phyloP scores from a whole-genome alignment of 768 basidiomycete genomes.

The Pilatotrama ljubarskyi region DNA sequence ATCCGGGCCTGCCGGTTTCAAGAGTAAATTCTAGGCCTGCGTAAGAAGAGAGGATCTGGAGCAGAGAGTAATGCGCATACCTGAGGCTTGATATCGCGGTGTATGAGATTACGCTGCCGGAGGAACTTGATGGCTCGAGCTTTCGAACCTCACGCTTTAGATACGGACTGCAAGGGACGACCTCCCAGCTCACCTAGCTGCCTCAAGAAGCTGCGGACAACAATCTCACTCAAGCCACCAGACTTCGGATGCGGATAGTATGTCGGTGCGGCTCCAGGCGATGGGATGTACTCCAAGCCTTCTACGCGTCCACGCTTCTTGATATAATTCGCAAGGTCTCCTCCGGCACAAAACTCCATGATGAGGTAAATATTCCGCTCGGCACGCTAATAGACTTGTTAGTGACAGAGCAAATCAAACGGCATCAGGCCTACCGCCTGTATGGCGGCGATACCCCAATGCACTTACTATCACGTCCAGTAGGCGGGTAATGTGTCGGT shows the following conservation, averaged over 20 bases:
- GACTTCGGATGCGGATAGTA: constrained; percentile 91
- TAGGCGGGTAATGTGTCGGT: constrained; percentile 90
- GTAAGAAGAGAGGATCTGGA: background rate
- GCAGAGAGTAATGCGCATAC: constrained; percentile 33
- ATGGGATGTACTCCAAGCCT: constrained; percentile 78
- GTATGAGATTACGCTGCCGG: constrained; percentile 84
- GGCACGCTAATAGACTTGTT: constrained; percentile 49
- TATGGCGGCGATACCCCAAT: background rate
- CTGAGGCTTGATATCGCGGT: constrained; percentile 98
- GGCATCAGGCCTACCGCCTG: background rate
- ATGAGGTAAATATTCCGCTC: constrained; percentile 88
- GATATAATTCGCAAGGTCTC: constrained; percentile 95
- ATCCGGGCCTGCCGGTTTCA: constrained; percentile 77
- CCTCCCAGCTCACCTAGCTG: constrained; percentile 67
- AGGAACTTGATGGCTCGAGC: constrained; percentile 94
- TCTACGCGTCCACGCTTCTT: constrained; percentile 96
- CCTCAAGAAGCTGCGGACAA: constrained; percentile 87
- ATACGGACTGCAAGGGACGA: background rate
- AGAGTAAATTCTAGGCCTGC: constrained; percentile 71
- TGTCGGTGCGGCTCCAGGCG: constrained; percentile 64
- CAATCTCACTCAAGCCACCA: constrained; percentile 88
- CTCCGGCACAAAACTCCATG: constrained; percentile 97
- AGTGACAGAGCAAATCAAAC: background rate
- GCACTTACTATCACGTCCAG: constrained; percentile 85
- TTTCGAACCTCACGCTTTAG: constrained; percentile 31